Evolutionary conservation across 805 yeast genomes (phyloP).

Genomic region (Metschnikowia amazonensis): DNA sequence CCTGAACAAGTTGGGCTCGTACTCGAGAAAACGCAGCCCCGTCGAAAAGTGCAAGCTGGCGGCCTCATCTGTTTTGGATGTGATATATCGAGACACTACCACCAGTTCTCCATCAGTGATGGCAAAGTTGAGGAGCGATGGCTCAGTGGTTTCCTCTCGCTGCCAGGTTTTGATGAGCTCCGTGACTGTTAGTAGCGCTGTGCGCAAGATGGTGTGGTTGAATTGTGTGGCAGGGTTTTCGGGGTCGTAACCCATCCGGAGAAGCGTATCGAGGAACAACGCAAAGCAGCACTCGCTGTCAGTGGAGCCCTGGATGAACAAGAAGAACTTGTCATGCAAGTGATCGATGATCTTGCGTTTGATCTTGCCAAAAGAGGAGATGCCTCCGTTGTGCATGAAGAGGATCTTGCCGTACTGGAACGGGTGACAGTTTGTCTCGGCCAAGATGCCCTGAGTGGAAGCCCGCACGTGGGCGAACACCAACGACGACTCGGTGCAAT

Average conservation of each 20-base stretch:
- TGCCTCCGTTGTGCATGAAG: slow-evolving; percentile 98
- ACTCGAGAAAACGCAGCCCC: slow-evolving; percentile 87
- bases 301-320: slow-evolving; percentile 85
- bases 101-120: slow-evolving; percentile 89
- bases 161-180: slow-evolving; percentile 79
- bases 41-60: slow-evolving; percentile 94
- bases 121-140: slow-evolving; percentile 88
- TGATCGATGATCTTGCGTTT: slow-evolving; percentile 71
- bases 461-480: slow-evolving; percentile 97
- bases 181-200: slow-evolving; percentile 71
- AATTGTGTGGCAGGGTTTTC: slow-evolving; percentile 28
- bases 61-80: slow-evolving; percentile 89
- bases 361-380: slow-evolving; percentile 66
- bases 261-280: slow-evolving; percentile 71
- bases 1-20: slow-evolving; percentile 84
- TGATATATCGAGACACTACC: slow-evolving; percentile 83
- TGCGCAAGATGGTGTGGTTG: slow-evolving; percentile 55
- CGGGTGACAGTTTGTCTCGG: slow-evolving; percentile 97
- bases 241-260: slow-evolving; percentile 75
- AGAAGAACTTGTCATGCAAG: slow-evolving; percentile 74
- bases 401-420: slow-evolving; percentile 80
- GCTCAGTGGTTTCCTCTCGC: slow-evolving; percentile 52
- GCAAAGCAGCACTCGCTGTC: slow-evolving; percentile 97
- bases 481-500: slow-evolving; percentile 76
- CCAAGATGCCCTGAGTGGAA: slow-evolving; percentile 87